A percentile compares a stretch with the other conserved stretches of the same genome.
These are phyloP conservation scores for Venustampulla echinocandica DNA, from an alignment of 495 filamentous ascomycete genomes.

Conservation along the genomic window DNA sequence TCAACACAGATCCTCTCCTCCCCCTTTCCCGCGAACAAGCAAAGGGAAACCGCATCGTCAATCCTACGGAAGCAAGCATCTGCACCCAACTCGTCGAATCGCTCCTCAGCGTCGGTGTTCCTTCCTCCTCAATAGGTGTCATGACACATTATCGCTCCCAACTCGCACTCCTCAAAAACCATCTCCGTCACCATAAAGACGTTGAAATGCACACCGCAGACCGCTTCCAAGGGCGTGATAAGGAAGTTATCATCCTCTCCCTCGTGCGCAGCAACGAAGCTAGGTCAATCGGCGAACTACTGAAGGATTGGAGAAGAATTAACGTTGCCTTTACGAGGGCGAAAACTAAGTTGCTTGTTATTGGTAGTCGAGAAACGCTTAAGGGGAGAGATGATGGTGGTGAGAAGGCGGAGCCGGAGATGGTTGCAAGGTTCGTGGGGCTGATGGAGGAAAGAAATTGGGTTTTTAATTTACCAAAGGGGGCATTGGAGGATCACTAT, in stretches of 20 bases:
- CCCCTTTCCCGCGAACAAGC: slow-evolving; percentile 56
- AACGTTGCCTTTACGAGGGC: slow-evolving; percentile 94
- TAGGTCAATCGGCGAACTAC: slow-evolving; percentile 72
- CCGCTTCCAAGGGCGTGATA: slow-evolving; percentile 92
- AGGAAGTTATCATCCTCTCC: slow-evolving; percentile 77
- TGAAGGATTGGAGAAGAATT: slow-evolving; percentile 86
- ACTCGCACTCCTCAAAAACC: slow-evolving; percentile 46
- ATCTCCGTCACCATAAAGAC: slow-evolving; percentile 30
- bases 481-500: slow-evolving; percentile 57
- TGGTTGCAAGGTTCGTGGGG: slow-evolving; percentile 64
- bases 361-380: slow-evolving; percentile 74
- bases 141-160: slow-evolving; percentile 98
- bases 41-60: slow-evolving; percentile 76
- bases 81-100: slow-evolving; percentile 69
- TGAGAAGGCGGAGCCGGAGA: slow-evolving; percentile 63
- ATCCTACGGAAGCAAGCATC: slow-evolving; percentile 68
- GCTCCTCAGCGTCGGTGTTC: slow-evolving; percentile 65
- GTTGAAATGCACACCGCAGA: slow-evolving; percentile 96
- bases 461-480: slow-evolving; percentile 60
- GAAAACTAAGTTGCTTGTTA: slow-evolving; percentile 76
- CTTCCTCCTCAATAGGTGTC: slow-evolving; percentile 75
- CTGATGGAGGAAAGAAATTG: slow-evolving; percentile 66
- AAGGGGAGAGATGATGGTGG: slow-evolving; percentile 28
- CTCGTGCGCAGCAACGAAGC: slow-evolving; percentile 80
- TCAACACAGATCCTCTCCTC: slow-evolving; percentile 75